Conservation (phyloP, 495 filamentous ascomycete genomes). For the Hapsidospora chrysogenum region DNA sequence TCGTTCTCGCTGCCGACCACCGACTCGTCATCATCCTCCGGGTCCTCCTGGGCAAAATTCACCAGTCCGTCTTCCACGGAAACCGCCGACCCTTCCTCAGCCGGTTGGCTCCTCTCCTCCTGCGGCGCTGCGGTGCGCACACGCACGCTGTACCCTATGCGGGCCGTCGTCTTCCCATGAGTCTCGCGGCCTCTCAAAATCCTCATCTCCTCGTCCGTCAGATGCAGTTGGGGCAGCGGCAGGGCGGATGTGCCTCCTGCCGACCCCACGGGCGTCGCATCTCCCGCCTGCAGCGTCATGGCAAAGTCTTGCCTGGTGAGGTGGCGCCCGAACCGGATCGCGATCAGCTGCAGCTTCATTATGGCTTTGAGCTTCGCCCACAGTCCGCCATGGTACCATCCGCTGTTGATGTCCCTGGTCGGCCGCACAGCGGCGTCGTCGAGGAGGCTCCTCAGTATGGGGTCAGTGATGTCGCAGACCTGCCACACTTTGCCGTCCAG, state of each 20-base stretch:
- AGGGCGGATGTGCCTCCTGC: constrained; percentile 24
- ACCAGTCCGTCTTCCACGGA: too few species aligned
- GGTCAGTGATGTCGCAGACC: constrained; percentile 79
- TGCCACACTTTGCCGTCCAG: constrained; percentile 81
- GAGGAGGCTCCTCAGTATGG: constrained; percentile 40
- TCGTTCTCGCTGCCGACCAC: not conserved
- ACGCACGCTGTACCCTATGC: too few species aligned
- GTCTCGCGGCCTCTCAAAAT: constrained; percentile 12
- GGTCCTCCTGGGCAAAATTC: too few species aligned
- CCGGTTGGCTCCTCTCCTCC: too few species aligned
- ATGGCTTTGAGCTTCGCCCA: constrained; percentile 66
- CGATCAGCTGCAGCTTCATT: constrained; percentile 67
- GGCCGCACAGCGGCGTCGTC: constrained; percentile 24
- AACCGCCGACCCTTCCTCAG: too few species aligned
- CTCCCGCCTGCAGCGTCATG: constrained; percentile 21
- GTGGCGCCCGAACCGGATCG: constrained; percentile 24
- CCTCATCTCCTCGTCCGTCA: constrained; percentile 24
- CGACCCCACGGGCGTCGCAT: constrained; percentile 15
- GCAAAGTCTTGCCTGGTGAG: constrained; percentile 35
- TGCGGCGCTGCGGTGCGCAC: too few species aligned
- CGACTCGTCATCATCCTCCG: not conserved
- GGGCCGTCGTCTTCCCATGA: too few species aligned
- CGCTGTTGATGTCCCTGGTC: constrained; percentile 45
- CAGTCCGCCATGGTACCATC: constrained; percentile 68
- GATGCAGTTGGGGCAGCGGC: constrained; percentile 33